These are phyloP conservation scores for Verbascum thapsus DNA, from an alignment of 257 asterid species.

Conservation along the genomic window DNA sequence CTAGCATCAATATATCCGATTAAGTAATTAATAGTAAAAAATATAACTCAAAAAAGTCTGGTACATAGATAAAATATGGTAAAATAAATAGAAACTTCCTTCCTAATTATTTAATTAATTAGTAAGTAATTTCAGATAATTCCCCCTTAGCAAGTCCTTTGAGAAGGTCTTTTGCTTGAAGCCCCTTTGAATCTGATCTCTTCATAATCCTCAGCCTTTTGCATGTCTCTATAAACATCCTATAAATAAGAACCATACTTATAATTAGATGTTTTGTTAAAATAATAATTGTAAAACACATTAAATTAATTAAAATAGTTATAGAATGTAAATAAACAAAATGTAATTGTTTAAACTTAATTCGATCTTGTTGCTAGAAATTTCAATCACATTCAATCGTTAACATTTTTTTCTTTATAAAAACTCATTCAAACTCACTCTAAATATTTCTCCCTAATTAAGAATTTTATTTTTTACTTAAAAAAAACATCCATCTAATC, in stretches of 20 bases:
- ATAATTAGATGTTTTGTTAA: background rate
- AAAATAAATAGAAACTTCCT: conserved; percentile 30
- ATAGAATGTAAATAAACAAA: too few species aligned
- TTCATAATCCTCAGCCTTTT: conserved; percentile 79
- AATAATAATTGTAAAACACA: background rate
- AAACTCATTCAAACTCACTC: too few species aligned
- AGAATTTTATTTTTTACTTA: too few species aligned
- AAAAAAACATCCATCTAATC: too few species aligned
- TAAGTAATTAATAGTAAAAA: conserved; percentile 14
- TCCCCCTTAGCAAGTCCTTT: conserved; percentile 45
- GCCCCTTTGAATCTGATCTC: conserved; percentile 63
- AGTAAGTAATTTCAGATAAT: background rate
- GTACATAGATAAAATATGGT: background rate
- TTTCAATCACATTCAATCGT: too few species aligned
- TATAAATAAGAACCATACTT: conserved; percentile 22
- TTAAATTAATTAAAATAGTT: background rate
- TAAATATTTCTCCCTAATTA: too few species aligned
- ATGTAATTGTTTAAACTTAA: too few species aligned
- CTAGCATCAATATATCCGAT: conserved; percentile 23
- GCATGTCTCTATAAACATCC: conserved; percentile 81
- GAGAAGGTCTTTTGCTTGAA: conserved; percentile 53
- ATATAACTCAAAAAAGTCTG: background rate
- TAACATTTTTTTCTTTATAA: too few species aligned
- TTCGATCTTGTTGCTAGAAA: too few species aligned
- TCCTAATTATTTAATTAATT: conserved; percentile 24